Evolutionary conservation across 441 rosid genomes (phyloP).

Genomic region (Syzygium malaccense): DNA sequence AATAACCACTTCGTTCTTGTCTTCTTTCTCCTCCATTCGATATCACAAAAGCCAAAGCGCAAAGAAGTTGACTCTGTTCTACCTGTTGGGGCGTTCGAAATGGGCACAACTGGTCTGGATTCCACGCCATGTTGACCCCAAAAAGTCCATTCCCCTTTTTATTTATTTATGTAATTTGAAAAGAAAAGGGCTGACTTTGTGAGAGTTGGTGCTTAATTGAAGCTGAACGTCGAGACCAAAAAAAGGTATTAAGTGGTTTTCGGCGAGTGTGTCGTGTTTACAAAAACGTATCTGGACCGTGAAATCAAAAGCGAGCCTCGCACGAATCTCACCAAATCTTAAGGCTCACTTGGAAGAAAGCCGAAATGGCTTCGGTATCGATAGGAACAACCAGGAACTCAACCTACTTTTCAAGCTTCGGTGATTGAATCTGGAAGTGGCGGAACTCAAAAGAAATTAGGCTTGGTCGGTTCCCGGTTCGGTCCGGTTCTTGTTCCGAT

Average conservation of each 20-base stretch:
- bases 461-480: too few species aligned
- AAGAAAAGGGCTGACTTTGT: neutral
- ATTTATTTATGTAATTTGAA: too few species aligned
- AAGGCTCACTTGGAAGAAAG: too few species aligned
- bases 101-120: neutral
- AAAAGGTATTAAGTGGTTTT: neutral
- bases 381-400: neutral
- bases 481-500: too few species aligned
- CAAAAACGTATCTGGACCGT: neutral
- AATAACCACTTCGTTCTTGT: neutral
- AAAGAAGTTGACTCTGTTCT: neutral
- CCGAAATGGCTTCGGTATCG: too few species aligned
- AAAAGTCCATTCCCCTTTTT: neutral
- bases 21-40: neutral
- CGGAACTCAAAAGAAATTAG: too few species aligned
- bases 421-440: too few species aligned
- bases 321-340: too few species aligned
- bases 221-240: neutral
- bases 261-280: neutral
- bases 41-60: neutral
- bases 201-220: neutral
- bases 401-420: too few species aligned
- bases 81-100: neutral
- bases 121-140: neutral
- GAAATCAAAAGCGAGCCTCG: neutral